Evolutionary conservation across 257 asterid genomes (phyloP).

Genomic region (Echium plantagineum): DNA sequence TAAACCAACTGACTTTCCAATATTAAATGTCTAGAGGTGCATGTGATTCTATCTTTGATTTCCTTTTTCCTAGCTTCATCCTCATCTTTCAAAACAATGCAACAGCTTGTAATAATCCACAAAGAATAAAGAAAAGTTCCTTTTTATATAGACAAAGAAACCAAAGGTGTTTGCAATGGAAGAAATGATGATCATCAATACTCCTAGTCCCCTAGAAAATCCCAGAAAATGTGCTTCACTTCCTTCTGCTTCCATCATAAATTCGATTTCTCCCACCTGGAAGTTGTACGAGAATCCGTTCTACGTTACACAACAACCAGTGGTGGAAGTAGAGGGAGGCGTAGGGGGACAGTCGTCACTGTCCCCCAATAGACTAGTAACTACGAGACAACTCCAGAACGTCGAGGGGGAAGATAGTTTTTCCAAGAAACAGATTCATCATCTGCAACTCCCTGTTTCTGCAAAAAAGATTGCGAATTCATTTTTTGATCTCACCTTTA

Average conservation of each 20-base stretch:
- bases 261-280: slow-evolving; percentile 45
- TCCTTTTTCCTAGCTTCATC: slow-evolving; percentile 8
- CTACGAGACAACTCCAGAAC: too few relatives aligned
- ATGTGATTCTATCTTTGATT: slow-evolving; percentile 6
- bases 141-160: slow-evolving; percentile 18
- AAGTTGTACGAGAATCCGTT: slow-evolving; percentile 79
- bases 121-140: slow-evolving; percentile 19
- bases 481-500: slow-evolving; percentile 62
- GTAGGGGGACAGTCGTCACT: too few relatives aligned
- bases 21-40: background rate
- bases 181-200: slow-evolving; percentile 57
- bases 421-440: slow-evolving; percentile 39
- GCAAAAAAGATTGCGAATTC: slow-evolving; percentile 60
- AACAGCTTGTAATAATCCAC: slow-evolving; percentile 22
- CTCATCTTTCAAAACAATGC: slow-evolving; percentile 13
- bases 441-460: slow-evolving; percentile 62
- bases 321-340: too few relatives aligned
- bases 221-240: slow-evolving; percentile 13
- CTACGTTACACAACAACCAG: slow-evolving; percentile 25
- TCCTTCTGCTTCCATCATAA: slow-evolving; percentile 21
- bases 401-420: background rate
- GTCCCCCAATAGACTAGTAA: too few relatives aligned
- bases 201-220: slow-evolving; percentile 39
- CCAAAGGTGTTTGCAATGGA: slow-evolving; percentile 20
- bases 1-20: background rate